Base-by-base conservation (phyloP, 2,329 filamentous ascomycete genomes). In the Coniochaeta ligniaria region DNA sequence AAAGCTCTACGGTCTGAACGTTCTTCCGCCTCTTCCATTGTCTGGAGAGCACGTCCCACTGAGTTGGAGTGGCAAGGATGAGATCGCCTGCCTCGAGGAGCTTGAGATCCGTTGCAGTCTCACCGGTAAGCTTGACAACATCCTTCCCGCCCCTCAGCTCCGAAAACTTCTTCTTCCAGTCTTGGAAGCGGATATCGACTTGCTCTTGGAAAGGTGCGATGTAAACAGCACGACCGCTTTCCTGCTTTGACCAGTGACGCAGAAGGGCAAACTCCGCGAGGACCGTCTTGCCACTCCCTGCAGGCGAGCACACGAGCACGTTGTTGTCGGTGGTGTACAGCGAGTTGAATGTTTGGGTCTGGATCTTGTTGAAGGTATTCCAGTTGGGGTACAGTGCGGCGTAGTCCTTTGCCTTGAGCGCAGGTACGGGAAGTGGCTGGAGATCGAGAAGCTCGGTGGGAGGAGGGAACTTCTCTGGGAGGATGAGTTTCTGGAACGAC, bases 21-120 rank as follows among this genome's bases (percentile, higher is more conserved):
- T 96, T 96, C 83, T 96, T 98, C 61, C 95, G 88, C 61, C 94
- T 87, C 76, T 96, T 93, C 95, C 96, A 99, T 73, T 96, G 92
- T 38, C 96, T 86, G 17, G 95, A 98, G 58, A 99, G 77, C 31
- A 96, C 90, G 75, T 99, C 95, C 96, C 95, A 99, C 69, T 99
- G 95, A 2, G 86, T 81, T 8, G 95, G 95, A 0, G 96, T 99
- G 2, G 95, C 95, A 36, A 99, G 81, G 59, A 99, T 88, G 31
- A 99, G 80, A 72, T 99, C 93, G 35, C 91, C 92, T 66, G 85
- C 85, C 67, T 96, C 92, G 11, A 99, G 81, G 22, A 96, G 80
- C 75, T 95, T 94, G 62, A 99, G 79, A 74, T 99, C 95, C 3
- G 90, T 89, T 0, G 92, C 91, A 0, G 90, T 96, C 72, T 99